Conservation (phyloP, 768 basidiomycete genomes). For the Arthromyces matolae region DNA sequence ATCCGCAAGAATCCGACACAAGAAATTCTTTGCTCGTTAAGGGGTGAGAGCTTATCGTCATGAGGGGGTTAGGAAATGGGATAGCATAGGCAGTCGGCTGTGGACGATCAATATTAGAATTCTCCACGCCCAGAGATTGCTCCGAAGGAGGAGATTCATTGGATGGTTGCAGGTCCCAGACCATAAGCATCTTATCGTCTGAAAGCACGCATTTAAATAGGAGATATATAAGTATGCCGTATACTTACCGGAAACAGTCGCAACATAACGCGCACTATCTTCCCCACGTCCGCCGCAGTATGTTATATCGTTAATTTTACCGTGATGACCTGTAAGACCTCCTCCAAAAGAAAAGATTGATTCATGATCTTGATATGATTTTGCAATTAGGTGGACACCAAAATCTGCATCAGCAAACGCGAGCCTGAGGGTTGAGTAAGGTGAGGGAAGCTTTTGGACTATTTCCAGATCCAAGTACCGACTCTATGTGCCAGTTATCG, state of each 20-base stretch:
- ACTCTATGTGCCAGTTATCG: conserved; percentile 75
- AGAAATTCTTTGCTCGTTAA: conserved; percentile 75
- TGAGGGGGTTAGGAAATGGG: conserved; percentile 68
- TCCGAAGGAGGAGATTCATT: conserved; percentile 38
- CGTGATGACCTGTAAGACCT: conserved; percentile 78
- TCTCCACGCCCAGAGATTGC: conserved; percentile 26
- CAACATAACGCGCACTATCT: conserved; percentile 70
- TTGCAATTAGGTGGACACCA: conserved; percentile 67
- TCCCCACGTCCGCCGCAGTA: conserved; percentile 74
- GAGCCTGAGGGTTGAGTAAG: conserved; percentile 43
- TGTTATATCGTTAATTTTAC: conserved; percentile 70
- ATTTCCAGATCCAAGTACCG: conserved; percentile 18
- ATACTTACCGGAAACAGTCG: conserved; percentile 68
- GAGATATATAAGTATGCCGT: not conserved
- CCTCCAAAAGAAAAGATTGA: conserved; percentile 70
- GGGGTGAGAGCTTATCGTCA: conserved; percentile 66
- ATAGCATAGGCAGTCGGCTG: conserved; percentile 80
- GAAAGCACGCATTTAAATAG: conserved; percentile 4
- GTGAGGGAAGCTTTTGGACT: not conserved
- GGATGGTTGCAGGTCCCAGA: conserved; percentile 78
- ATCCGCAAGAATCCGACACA: conserved; percentile 71
- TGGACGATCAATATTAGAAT: conserved; percentile 38
- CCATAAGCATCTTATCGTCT: conserved; percentile 85
- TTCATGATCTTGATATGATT: conserved; percentile 44
- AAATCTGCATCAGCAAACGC: conserved; percentile 66